Percentiles rank a stretch among this genome's conserved stretches.
phyloP scores from a whole-genome alignment of 2,329 filamentous ascomycete species.

The Hypoxylon sp. region DNA sequence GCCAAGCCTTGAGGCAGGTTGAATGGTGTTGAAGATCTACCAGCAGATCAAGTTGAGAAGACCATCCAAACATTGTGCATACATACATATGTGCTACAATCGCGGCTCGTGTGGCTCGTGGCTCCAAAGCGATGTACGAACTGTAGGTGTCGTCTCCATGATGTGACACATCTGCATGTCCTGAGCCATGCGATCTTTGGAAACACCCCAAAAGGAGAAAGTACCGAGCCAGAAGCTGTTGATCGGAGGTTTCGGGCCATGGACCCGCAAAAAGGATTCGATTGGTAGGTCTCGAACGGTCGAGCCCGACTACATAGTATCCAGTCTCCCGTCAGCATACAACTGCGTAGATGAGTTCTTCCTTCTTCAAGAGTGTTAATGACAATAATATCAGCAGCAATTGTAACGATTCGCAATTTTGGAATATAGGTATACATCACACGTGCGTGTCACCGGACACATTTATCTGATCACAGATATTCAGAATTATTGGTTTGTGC shows the following conservation, averaged over 20 bases:
- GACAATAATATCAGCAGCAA: slow-evolving; percentile 1
- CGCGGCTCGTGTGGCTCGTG: slow-evolving; percentile 31
- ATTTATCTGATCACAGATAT: not conserved
- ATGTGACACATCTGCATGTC: slow-evolving; percentile 28
- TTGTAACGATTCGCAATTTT: slow-evolving; percentile 3
- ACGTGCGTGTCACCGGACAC: not conserved
- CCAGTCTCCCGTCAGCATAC: slow-evolving; percentile 5
- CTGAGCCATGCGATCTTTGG: slow-evolving; percentile 30
- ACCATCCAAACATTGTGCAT: slow-evolving; percentile 9
- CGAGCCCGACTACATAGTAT: slow-evolving; percentile 11
- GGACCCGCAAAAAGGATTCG: slow-evolving; percentile 35
- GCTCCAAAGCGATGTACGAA: slow-evolving; percentile 3
- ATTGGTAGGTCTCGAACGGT: slow-evolving; percentile 35
- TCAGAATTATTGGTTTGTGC: slow-evolving; percentile 3
- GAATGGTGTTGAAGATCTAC: slow-evolving; percentile 8
- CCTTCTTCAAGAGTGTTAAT: not conserved
- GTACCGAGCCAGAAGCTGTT: slow-evolving; percentile 37
- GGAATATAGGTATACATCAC: not conserved
- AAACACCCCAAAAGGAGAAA: slow-evolving; percentile 19
- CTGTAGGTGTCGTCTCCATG: slow-evolving; percentile 2
- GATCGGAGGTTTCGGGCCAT: slow-evolving; percentile 44
- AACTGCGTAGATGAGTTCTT: slow-evolving; percentile 9
- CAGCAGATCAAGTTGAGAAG: slow-evolving; percentile 6
- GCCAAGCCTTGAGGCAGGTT: slow-evolving; percentile 3
- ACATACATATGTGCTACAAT: not conserved